Base-by-base conservation (phyloP, 176 grass and related monocot genomes). In the Raddia distichophylla region DNA sequence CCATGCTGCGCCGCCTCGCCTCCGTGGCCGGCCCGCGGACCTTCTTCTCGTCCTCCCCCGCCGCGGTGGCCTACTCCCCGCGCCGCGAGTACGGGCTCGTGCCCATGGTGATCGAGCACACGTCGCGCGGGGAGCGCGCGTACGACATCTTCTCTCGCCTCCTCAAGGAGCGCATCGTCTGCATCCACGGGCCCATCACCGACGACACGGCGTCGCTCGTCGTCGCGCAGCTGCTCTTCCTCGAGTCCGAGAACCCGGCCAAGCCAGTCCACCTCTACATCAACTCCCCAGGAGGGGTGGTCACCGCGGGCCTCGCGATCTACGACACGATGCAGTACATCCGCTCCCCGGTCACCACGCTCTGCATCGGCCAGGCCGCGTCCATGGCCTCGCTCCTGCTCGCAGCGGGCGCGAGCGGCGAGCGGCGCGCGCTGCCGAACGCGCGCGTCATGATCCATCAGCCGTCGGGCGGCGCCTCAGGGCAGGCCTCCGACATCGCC, bases 311-410 rank as follows among this genome's bases (percentile, higher is more conserved):
- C 8, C 86, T 99, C 80, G 93, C 96, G 10, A 99, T 99, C 67
- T 99, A 99, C 79, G 93, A 99, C 83, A 93, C 96, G 6, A 99
- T 99, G 87, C 96, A 95, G 93, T 93, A 95, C 69, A 93, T 99
- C 79, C 85, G 93, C 17, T 90, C 93, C 42, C 91, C 96, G 1
- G 89, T 99, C 62, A 91, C 91, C 80, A 99, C 96, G 35, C 93
- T 99, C 61, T 99, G 96, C 82, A 87, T 99, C 33, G 96, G 93
- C 19, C 96, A 99, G 90, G 96, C 93, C 7, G 90, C 96, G 0
- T 99, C 93, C 71, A 99, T 99, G 96, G 96, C 87, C 7, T 95
- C 96, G 7, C 87, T 99, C 12, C 89, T 99, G 20, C 93, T 99
- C 55, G 91, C 96, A 8, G 89, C 96, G 4, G 93, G 96, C 19